Percentiles rank a stretch among this genome's conserved stretches.
Conservation (phyloP, 2,329 filamentous ascomycete species). For the Clarireedia monteithiana region DNA sequence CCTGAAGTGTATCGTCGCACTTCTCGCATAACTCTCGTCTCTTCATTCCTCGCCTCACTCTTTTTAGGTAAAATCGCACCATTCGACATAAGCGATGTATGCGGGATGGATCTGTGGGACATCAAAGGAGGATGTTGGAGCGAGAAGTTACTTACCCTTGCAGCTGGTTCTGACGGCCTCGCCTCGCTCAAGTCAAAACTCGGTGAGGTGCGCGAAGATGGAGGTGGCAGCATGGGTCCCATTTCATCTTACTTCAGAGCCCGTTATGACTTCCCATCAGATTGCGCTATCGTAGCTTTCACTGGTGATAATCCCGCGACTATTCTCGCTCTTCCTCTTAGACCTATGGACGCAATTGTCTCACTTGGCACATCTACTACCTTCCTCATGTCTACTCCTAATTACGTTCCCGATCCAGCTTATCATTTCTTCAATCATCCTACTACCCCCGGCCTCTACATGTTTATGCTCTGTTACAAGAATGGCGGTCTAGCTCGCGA, state of each 20-base stretch:
- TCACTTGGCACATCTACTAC: conserved; percentile 93
- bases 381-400: conserved; percentile 93
- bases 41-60: conserved; percentile 87
- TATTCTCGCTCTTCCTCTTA: conserved; percentile 82
- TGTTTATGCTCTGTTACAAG: conserved; percentile 99
- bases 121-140: conserved; percentile 68
- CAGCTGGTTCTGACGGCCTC: conserved; percentile 52
- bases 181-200: conserved; percentile 68
- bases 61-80: conserved; percentile 81
- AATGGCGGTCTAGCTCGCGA: conserved; percentile 93
- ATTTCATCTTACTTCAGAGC: conserved; percentile 72
- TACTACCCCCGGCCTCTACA: conserved; percentile 82
- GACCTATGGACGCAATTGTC: conserved; percentile 86
- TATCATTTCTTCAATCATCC: conserved; percentile 99
- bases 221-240: conserved; percentile 67
- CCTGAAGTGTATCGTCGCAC: conserved; percentile 77
- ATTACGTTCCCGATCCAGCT: conserved; percentile 79
- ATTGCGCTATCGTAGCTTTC: conserved; percentile 75
- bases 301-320: conserved; percentile 96
- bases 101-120: conserved; percentile 96
- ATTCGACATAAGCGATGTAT: conserved; percentile 89
- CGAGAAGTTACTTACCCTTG: conserved; percentile 65
- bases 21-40: conserved; percentile 82
- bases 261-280: conserved; percentile 67
- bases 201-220: conserved; percentile 71